phyloP scores from a whole-genome alignment of 345 rosid genomes.

The Angophora floribunda region DNA sequence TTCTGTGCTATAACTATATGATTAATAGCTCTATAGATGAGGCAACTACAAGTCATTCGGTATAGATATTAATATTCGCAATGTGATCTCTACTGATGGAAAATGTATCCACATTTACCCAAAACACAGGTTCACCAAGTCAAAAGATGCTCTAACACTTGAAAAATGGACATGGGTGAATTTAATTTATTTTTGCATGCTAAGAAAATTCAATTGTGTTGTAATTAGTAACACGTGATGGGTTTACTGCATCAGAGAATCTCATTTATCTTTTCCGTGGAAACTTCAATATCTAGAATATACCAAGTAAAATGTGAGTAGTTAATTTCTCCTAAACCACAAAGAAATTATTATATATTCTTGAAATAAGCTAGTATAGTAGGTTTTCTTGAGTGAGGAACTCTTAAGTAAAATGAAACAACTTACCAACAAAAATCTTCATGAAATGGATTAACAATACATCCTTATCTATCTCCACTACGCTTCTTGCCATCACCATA shows the following conservation, averaged over 20 bases:
- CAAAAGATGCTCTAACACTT: too few species aligned
- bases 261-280: not conserved
- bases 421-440: too few species aligned
- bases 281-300: too few species aligned
- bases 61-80: not conserved
- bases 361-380: not conserved
- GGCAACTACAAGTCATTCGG: not conserved
- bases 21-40: not conserved
- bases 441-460: not conserved
- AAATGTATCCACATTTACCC: too few species aligned
- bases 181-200: too few species aligned
- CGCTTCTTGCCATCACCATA: not conserved
- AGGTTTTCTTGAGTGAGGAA: not conserved
- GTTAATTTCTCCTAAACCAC: too few species aligned
- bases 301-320: too few species aligned
- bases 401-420: not conserved
- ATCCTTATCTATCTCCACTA: accelerated
- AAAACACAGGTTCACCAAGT: too few species aligned
- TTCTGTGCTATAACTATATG: not conserved
- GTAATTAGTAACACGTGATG: too few species aligned
- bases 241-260: too few species aligned
- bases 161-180: too few species aligned
- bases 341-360: not conserved
- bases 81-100: not conserved
- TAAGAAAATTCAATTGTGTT: too few species aligned